Base-by-base conservation (phyloP, 1,284 basidiomycete genomes). In the Cystobasidiaceae sp. region DNA sequence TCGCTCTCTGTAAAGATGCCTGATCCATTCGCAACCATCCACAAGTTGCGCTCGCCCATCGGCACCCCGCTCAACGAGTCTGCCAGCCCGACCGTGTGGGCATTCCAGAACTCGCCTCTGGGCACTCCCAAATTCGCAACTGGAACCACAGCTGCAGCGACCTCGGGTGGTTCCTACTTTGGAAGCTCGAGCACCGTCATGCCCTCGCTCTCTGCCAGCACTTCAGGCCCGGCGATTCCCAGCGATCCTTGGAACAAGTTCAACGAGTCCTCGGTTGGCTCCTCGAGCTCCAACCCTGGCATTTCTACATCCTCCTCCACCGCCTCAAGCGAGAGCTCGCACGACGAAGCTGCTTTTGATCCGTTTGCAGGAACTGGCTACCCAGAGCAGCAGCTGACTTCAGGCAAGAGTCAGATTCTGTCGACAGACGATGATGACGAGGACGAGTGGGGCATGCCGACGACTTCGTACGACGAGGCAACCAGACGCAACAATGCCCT, bases 41-140 rank as follows among this genome's bases (percentile, higher is more conserved):
- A 43, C 54, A 69, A 62, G 56, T 65, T 25, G 69, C 70, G 71
- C 34, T 73, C 72, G 27, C 72, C 72, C 8, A 69, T 73, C 27
- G 70, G 68, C 32, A 73, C 72, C 21, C 72, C 72, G 6, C 64
- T 67, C 37, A 57, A 59, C 30, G 57, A 54, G 13, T 55, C 55
- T n/a, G n/a, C n/a, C 39, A 63, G 13, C 50, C 64, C 52, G 41
- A 54, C 21, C 21, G 32, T 61, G 6, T 52, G 58, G 58, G 30
- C 58, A 33, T 61, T 58, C 49, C 39, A 52, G 56, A 59, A 58
- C 27, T 59, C 64, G 19, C 56, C 55, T 2, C 39, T 66, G 21
- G 56, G 55, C 2, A 52, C 49, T 9, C 64, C 63, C 43, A 66
- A 66, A 32, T 58, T 58, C 34, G 46, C 54, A 37, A 37, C 44